Evolutionary conservation across 2,329 filamentous ascomycete species (phyloP).

Genomic region (Trichoderma hamatum): DNA sequence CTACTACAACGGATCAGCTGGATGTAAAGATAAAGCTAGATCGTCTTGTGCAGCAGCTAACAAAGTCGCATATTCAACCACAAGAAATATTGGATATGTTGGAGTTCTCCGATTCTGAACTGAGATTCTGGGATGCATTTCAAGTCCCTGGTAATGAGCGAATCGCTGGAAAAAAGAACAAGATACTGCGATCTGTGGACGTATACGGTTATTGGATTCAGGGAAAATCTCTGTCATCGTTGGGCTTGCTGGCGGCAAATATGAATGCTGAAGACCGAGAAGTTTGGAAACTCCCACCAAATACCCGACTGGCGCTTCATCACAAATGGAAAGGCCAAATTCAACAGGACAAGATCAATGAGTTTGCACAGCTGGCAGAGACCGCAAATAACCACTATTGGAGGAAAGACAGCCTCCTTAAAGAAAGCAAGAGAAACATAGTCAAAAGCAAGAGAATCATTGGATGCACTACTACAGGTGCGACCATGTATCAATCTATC

Average conservation of each 20-base stretch:
- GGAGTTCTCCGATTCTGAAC: slow-evolving; percentile 56
- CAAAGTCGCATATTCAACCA: neutral
- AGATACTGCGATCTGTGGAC: slow-evolving; percentile 39
- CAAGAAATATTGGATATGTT: slow-evolving; percentile 42
- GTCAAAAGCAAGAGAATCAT: slow-evolving; percentile 64
- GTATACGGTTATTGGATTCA: slow-evolving; percentile 33
- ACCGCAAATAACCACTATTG: slow-evolving; percentile 48
- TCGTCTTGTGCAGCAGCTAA: neutral
- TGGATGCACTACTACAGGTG: slow-evolving; percentile 71
- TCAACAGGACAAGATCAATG: slow-evolving; percentile 52
- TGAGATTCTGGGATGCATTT: slow-evolving; percentile 60
- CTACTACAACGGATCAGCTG: neutral
- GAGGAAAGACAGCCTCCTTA: slow-evolving; percentile 48
- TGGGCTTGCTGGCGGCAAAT: neutral
- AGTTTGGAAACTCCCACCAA: slow-evolving; percentile 57
- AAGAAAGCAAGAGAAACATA: slow-evolving; percentile 45
- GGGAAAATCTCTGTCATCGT: neutral
- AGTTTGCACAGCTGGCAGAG: slow-evolving; percentile 43
- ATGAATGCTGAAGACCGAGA: slow-evolving; percentile 35
- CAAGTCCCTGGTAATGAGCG: slow-evolving; percentile 55
- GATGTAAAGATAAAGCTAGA: neutral
- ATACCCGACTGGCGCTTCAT: slow-evolving; percentile 42
- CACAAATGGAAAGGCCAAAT: slow-evolving; percentile 50
- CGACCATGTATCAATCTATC: slow-evolving; percentile 61
- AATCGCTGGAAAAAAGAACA: slow-evolving; percentile 50